Percentiles rank a stretch among this genome's conserved stretches.
Conservation (phyloP, 2,329 filamentous ascomycete species). For the Ophiosphaerella korrae region DNA sequence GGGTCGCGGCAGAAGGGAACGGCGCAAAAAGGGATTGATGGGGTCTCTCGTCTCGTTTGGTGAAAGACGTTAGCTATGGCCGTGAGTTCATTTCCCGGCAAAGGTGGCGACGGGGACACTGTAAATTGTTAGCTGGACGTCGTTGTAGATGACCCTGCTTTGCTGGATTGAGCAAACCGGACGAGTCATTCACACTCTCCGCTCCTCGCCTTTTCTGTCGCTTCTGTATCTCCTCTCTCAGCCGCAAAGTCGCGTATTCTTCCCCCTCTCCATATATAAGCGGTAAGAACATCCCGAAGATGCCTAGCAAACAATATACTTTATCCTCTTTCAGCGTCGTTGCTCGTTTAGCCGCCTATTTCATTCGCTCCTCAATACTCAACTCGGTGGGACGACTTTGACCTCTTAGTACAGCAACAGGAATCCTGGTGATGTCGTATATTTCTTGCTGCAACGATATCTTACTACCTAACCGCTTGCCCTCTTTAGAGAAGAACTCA, state of each 20-base stretch:
- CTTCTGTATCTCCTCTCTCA: constrained; percentile 17
- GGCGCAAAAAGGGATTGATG: background rate
- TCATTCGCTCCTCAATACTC: constrained; percentile 25
- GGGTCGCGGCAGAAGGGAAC: background rate
- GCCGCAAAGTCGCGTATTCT: constrained; percentile 16
- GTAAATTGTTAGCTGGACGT: no score
- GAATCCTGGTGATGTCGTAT: constrained; percentile 16
- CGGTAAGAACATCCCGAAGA: constrained; percentile 24
- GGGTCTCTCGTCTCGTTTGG: no score
- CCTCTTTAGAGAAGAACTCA: constrained; percentile 22
- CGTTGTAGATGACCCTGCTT: no score
- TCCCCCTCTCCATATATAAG: constrained; percentile 13
- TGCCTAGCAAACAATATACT: constrained; percentile 28
- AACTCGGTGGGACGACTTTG: constrained; percentile 4
- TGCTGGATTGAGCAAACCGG: no score
- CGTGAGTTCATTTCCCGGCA: no score
- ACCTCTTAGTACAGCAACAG: constrained; percentile 7
- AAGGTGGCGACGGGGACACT: no score
- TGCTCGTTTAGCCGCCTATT: constrained; percentile 28
- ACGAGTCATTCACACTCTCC: no score
- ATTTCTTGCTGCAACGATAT: constrained; percentile 14
- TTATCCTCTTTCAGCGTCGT: constrained; percentile 28
- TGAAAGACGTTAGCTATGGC: no score
- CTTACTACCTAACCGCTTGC: constrained; percentile 13
- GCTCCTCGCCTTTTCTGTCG: background rate